A percentile compares a stretch with the other conserved stretches of the same genome.
Conservation (phyloP, 2,329 filamentous ascomycete species). For the Colletotrichum camelliae region DNA sequence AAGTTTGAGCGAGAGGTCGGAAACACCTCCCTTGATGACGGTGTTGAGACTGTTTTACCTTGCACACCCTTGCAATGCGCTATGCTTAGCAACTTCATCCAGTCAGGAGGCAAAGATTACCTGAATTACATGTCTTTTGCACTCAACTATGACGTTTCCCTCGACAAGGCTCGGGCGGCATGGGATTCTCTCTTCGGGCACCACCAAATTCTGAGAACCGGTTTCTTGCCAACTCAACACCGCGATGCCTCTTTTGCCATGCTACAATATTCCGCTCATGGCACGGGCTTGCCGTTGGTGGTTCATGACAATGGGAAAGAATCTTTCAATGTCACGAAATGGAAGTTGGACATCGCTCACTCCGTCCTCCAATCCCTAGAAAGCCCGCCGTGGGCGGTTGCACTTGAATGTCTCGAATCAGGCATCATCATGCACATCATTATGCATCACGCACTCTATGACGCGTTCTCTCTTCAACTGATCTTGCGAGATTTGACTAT, state of each 20-base stretch:
- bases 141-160: slow-evolving; percentile 45
- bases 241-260: slow-evolving; percentile 72
- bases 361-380: slow-evolving; percentile 50
- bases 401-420: slow-evolving; percentile 42
- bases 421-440: slow-evolving; percentile 46
- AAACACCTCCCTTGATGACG: slow-evolving; percentile 18
- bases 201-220: slow-evolving; percentile 78
- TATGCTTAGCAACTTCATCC: slow-evolving; percentile 77
- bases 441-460: slow-evolving; percentile 85
- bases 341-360: slow-evolving; percentile 38
- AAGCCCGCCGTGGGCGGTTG: slow-evolving; percentile 67
- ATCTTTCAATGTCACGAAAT: slow-evolving; percentile 36
- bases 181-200: slow-evolving; percentile 61
- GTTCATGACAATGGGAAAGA: slow-evolving; percentile 3
- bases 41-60: slow-evolving; percentile 68
- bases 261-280: slow-evolving; percentile 59
- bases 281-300: slow-evolving; percentile 23
- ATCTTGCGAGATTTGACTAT: slow-evolving; percentile 65
- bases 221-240: slow-evolving; percentile 70
- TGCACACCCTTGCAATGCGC: slow-evolving; percentile 82
- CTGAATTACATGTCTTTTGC: slow-evolving; percentile 73
- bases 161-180: slow-evolving; percentile 53
- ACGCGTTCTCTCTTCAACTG: slow-evolving; percentile 74
- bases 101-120: slow-evolving; percentile 72
- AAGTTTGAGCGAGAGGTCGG: slow-evolving; percentile 40